phyloP scores from a whole-genome alignment of 2,329 filamentous ascomycete species.

The Elsinoe arachidis region DNA sequence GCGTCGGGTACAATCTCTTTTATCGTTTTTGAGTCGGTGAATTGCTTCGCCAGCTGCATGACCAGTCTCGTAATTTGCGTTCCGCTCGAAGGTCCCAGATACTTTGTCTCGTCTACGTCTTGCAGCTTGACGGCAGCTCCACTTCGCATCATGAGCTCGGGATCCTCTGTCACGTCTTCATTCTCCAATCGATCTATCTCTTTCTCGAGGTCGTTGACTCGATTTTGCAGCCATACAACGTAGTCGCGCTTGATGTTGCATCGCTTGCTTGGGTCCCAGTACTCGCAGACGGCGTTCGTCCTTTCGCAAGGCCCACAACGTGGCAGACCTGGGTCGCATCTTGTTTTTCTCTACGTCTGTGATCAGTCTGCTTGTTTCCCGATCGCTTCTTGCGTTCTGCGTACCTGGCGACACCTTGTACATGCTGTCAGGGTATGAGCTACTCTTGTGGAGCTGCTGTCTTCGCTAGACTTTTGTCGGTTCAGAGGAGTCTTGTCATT shows the following conservation, averaged over 20 bases:
- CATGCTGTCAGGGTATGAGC: slow-evolving; percentile 74
- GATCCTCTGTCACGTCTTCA: slow-evolving; percentile 61
- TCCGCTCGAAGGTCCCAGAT: slow-evolving; percentile 86
- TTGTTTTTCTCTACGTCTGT: slow-evolving; percentile 71
- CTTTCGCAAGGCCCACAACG: slow-evolving; percentile 88
- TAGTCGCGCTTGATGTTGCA: slow-evolving; percentile 83
- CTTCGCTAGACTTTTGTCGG: slow-evolving; percentile 12
- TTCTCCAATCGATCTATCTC: slow-evolving; percentile 73
- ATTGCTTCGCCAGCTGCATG: slow-evolving; percentile 93
- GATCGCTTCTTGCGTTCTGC: slow-evolving; percentile 22
- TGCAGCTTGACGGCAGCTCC: slow-evolving; percentile 78
- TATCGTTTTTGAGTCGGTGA: slow-evolving; percentile 82
- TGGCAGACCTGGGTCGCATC: slow-evolving; percentile 87
- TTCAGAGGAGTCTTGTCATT: neutral
- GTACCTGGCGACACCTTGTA: slow-evolving; percentile 68
- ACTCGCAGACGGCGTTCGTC: slow-evolving; percentile 85
- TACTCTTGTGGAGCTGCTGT: slow-evolving; percentile 49
- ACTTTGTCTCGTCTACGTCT: slow-evolving; percentile 80
- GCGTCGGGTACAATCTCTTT: slow-evolving; percentile 81
- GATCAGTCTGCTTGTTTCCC: slow-evolving; percentile 13
- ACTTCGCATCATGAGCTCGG: slow-evolving; percentile 77
- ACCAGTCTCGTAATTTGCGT: slow-evolving; percentile 91
- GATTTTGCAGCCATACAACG: slow-evolving; percentile 84
- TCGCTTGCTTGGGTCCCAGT: slow-evolving; percentile 82
- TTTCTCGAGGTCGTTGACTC: slow-evolving; percentile 70